These are phyloP conservation scores for Pseudozyma hubeiensis DNA, from an alignment of 1,284 basidiomycete genomes.

Conservation along the genomic window DNA sequence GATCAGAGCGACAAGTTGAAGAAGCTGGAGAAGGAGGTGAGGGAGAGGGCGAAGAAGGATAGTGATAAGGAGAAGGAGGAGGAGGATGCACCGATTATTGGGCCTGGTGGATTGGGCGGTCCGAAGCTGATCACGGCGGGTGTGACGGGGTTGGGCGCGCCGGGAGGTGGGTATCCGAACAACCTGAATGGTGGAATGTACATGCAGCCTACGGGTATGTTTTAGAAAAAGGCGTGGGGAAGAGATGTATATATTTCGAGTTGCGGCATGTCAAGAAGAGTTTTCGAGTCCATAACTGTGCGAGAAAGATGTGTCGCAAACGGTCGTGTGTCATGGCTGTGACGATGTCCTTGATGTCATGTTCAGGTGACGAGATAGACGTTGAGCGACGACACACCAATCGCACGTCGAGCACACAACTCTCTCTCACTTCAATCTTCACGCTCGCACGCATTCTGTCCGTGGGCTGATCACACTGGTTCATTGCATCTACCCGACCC, in stretches of 20 bases:
- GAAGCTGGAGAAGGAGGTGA: slow-evolving; percentile 83
- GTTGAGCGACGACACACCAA: too few relatives aligned
- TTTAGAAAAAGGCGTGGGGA: slow-evolving; percentile 1
- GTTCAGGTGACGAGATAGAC: too few relatives aligned
- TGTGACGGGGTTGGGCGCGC: slow-evolving; percentile 22
- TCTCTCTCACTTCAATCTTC: too few relatives aligned
- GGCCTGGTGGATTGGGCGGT: slow-evolving; percentile 43
- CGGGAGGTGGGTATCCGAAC: slow-evolving; percentile 22
- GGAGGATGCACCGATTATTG: slow-evolving; percentile 59
- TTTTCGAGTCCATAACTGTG: too few relatives aligned
- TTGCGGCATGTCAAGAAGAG: too few relatives aligned
- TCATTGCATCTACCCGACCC: slow-evolving; percentile 7
- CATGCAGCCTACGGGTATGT: slow-evolving; percentile 46
- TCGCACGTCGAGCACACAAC: too few relatives aligned
- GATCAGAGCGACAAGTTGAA: slow-evolving; percentile 55
- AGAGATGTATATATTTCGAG: too few relatives aligned
- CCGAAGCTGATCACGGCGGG: slow-evolving; percentile 56
- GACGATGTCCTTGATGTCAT: too few relatives aligned
- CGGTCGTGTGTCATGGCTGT: too few relatives aligned
- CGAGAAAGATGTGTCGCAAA: too few relatives aligned
- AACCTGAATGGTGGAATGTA: slow-evolving; percentile 53
- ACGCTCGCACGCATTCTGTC: too few relatives aligned
- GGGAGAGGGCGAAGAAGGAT: slow-evolving; percentile 78
- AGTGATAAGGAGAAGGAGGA: slow-evolving; percentile 86
- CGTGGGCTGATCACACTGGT: too few relatives aligned